Evolutionary conservation across 2,329 filamentous ascomycete genomes (phyloP), one percentile per base, ranked within the genome.

Genomic region (Ceratocystis lukuohia): DNA sequence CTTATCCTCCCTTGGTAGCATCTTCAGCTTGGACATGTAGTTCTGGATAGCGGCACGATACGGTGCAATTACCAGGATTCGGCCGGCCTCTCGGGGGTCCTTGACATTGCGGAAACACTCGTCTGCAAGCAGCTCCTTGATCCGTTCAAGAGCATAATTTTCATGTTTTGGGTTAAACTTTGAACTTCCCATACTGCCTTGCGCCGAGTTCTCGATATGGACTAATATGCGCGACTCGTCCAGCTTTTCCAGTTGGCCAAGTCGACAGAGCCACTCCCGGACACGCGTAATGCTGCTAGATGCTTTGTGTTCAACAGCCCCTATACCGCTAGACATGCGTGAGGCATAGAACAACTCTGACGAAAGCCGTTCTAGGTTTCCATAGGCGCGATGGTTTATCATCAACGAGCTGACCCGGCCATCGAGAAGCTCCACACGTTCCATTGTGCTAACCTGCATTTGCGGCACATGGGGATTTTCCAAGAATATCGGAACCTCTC

Each of bases 31-130:
- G 0, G 70, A 66, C 2, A 70, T 66, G 65, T 81, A 81, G 12
- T 75, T 71, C 0, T 69, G 66, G 3, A 74, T 71, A 0, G 78
- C 74, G 0, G 74, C 71, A 20, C 74, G 76, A 69, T 80, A 80
- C 0, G 78, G 78, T 0, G 78, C 75, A 10, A 79, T 72, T 1
- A 80, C 75, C 66, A 81, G 72, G n/a, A 81, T 74, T 0, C 71
- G 74, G 0, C 78, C 78, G 0, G 71, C 71, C 12, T 69, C 37
- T 59, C 0, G 59, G 64, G 0, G 65, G 25, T 2, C 72, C 0
- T 72, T 71, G 0, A 75, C 68, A 10, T 72, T 74, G 3, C 68
- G 68, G 56, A 80, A 80, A 0, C 70, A 15, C 0, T 68, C 17
- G 62, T 77, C 73, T 2, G 65, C 44, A 2, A 78, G 66, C 0